Conservation (phyloP, 164 flowering plant genomes). For the Nymphaea colorata region DNA sequence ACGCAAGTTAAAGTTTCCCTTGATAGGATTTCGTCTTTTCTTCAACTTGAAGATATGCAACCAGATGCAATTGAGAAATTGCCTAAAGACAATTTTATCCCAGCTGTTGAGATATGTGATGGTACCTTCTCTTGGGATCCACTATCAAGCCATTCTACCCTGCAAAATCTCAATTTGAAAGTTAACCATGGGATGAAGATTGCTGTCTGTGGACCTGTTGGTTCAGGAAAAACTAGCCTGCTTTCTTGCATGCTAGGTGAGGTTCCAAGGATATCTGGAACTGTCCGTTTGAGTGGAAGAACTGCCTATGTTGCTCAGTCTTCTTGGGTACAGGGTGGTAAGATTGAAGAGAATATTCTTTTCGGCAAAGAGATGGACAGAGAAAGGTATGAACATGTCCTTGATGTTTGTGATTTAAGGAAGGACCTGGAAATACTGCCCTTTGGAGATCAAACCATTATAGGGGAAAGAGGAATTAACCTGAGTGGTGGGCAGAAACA, state of each 20-base stretch:
- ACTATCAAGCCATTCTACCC: constrained; percentile 22
- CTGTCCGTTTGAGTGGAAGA: constrained; percentile 33
- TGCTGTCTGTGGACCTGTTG: constrained; percentile 54
- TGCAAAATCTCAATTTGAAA: constrained; percentile 36
- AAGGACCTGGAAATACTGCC: constrained; percentile 71
- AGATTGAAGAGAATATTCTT: constrained; percentile 70
- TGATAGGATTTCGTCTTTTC: constrained; percentile 35
- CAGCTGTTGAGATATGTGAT: constrained; percentile 28
- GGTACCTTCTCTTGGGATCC: constrained; percentile 44
- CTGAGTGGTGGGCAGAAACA: constrained; percentile 95
- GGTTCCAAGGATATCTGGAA: constrained; percentile 34
- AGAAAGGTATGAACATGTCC: constrained; percentile 49
- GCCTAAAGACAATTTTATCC: constrained; percentile 16
- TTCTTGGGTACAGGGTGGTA: constrained; percentile 90
- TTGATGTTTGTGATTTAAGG: constrained; percentile 67
- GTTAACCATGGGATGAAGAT: constrained; percentile 37
- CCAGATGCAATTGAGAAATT: constrained; percentile 20
- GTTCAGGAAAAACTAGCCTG: constrained; percentile 54
- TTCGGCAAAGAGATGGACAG: constrained; percentile 70
- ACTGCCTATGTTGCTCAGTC: constrained; percentile 85
- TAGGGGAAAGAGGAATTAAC: constrained; percentile 89
- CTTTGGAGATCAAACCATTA: constrained; percentile 73
- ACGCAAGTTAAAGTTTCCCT: constrained; percentile 44
- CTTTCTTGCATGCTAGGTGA: constrained; percentile 52
- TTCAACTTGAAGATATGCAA: constrained; percentile 28